Percentiles rank a stretch among this genome's conserved stretches.
phyloP scores from a whole-genome alignment of 1,139 yeast genomes.

The Nadsonia commutata region DNA sequence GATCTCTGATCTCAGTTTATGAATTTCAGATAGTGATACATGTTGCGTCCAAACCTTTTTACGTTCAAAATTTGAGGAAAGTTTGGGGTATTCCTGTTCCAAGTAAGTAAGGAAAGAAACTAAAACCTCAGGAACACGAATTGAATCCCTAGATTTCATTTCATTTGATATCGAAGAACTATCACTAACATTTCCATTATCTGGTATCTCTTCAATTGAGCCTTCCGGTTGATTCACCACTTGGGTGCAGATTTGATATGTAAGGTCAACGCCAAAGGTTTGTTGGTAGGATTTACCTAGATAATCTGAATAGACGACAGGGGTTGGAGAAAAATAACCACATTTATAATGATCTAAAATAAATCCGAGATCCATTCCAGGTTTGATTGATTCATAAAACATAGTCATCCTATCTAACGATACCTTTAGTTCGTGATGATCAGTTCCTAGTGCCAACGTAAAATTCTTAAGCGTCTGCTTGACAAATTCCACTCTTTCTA shows the following conservation, averaged over 20 bases:
- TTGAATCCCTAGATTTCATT: slow-evolving; percentile 16
- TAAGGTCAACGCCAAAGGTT: slow-evolving; percentile 70
- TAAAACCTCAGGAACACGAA: slow-evolving; percentile 45
- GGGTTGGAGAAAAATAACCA: slow-evolving; percentile 59
- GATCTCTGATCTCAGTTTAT: slow-evolving; percentile 40
- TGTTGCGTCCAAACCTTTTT: slow-evolving; percentile 23
- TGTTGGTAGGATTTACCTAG: slow-evolving; percentile 42
- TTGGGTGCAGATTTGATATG: slow-evolving; percentile 10
- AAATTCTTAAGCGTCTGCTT: slow-evolving; percentile 56
- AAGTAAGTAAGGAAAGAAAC: slow-evolving; percentile 31
- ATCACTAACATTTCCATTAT: neutral
- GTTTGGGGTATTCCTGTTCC: neutral
- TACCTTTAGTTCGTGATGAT: slow-evolving; percentile 9
- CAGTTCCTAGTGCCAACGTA: slow-evolving; percentile 37
- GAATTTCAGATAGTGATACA: slow-evolving; percentile 48
- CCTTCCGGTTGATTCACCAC: neutral
- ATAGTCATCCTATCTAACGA: slow-evolving; percentile 35
- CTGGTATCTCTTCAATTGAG: neutral
- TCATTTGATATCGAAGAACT: neutral
- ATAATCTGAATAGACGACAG: slow-evolving; percentile 56
- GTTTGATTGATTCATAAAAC: slow-evolving; percentile 47
- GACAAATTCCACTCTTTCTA: slow-evolving; percentile 53
- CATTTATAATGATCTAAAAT: slow-evolving; percentile 49
- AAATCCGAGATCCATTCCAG: slow-evolving; percentile 44
- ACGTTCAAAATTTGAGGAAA: neutral